A percentile compares a stretch with the other conserved stretches of the same genome.
Evolutionary conservation across 495 filamentous ascomycete genomes (phyloP).

Genomic region (Hypoxylon cercidicola): DNA sequence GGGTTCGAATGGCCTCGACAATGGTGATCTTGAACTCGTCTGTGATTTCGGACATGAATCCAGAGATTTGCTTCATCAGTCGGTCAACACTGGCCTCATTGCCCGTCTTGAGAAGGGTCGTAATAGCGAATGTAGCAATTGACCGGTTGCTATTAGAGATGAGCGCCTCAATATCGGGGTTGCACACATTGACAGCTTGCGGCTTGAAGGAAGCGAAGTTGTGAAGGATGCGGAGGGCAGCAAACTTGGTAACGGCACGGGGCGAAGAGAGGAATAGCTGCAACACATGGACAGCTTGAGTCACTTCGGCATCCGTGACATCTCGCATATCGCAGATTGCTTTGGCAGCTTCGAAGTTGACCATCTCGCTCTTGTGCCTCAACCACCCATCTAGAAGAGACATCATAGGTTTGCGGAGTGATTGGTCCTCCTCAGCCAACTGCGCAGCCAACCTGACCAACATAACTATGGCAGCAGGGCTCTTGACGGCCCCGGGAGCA

Average conservation of each 20-base stretch:
- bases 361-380: conserved; percentile 99
- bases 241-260: conserved; percentile 95
- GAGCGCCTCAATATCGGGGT: conserved; percentile 93
- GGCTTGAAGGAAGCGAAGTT: conserved; percentile 96
- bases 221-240: conserved; percentile 95
- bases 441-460: conserved; percentile 93
- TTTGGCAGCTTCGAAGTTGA: conserved; percentile 99
- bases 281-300: conserved; percentile 91
- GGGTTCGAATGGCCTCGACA: conserved; percentile 94
- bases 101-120: conserved; percentile 95
- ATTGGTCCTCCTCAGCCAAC: conserved; percentile 90
- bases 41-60: conserved; percentile 97
- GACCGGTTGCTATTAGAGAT: conserved; percentile 97
- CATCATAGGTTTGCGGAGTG: conserved; percentile 93
- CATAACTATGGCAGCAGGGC: conserved; percentile 89
- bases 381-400: conserved; percentile 94
- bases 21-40: conserved; percentile 99
- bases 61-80: conserved; percentile 97
- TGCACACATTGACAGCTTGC: conserved; percentile 89
- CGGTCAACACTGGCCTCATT: conserved; percentile 97
- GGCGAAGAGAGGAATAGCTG: conserved; percentile 98
- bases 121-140: conserved; percentile 98
- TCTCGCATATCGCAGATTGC: conserved; percentile 95
- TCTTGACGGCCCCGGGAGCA: conserved; percentile 90
- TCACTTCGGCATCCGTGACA: conserved; percentile 89